Base-by-base conservation (phyloP, 257 asterid genomes). In the Solanum bukasovii region DNA sequence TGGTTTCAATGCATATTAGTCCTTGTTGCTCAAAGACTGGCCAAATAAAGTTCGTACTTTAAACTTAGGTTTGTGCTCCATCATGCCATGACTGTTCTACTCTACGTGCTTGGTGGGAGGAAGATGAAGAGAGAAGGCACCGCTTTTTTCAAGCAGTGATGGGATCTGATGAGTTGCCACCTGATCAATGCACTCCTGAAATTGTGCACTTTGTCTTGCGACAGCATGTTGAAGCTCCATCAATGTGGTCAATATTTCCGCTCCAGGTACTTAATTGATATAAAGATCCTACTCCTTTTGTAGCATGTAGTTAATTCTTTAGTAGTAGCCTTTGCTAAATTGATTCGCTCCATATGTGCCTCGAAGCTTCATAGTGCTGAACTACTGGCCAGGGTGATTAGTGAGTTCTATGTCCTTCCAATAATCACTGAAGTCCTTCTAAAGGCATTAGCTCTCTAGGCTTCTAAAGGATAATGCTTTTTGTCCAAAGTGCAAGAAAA, bases 41-140 rank as follows among this genome's bases (percentile, higher is more conserved):
- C 35, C 70, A 59, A 61, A 84, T 79, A 86, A 72, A 29, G 40
- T 18, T 65, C 20, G 10, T 49, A 40, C 13, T 42, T n/a, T 81
- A 34, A 34, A 52, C 56, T 88, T 75, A 96, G 99, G 99, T 97
- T n/a, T 92, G 95, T 89, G 99, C 99, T 88, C 99, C 99, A 56
- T 97, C 99, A 13, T 97, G 99, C 88, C 99, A 97, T 38, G 99
- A 97, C 91, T 96, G 99, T 78, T 96, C 99, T 78, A 95, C 99
- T 52, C 94, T 97, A 25, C 98, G 99, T 67, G 99, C 98, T 52
- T 97, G 99, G 99, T 97, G 99, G 99, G 99, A 97, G 93, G 99
- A 97, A 92, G 98, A 97, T 71, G 99, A 93, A 83, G 99, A 94
- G 71, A 92, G 98, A 84, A 93, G 99, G 79, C 89, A 88, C 35